These are phyloP conservation scores for Asterophora lycoperdoides DNA, from an alignment of 768 basidiomycete species.

Conservation along the genomic window DNA sequence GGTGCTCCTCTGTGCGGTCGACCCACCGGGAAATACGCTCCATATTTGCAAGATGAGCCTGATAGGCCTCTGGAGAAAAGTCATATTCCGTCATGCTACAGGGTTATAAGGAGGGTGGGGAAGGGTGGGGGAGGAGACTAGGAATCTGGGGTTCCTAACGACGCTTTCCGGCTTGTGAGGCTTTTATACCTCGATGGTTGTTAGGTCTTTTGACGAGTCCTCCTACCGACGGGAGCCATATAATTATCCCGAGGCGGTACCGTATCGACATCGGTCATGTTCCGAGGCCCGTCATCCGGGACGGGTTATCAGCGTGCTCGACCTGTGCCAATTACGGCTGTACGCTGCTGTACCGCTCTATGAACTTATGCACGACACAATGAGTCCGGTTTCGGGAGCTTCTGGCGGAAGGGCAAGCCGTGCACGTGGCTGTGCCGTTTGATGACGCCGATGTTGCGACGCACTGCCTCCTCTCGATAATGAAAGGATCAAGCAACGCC, in stretches of 20 bases:
- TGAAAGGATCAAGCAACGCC: too few relatives aligned
- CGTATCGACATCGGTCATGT: background rate
- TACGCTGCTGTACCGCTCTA: too few relatives aligned
- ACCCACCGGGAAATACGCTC: conserved; percentile 18
- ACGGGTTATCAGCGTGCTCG: background rate
- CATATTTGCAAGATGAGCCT: conserved; percentile 19
- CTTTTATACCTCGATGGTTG: conserved; percentile 11
- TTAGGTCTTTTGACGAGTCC: conserved; percentile 5
- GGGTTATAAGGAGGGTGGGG: background rate
- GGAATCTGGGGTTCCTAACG: conserved; percentile 4
- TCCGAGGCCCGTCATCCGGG: background rate
- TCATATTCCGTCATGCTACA: conserved; percentile 22
- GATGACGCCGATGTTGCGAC: too few relatives aligned
- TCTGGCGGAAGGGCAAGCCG: too few relatives aligned
- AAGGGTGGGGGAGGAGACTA: background rate
- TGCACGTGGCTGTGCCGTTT: too few relatives aligned
- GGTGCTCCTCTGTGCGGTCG: conserved; percentile 16
- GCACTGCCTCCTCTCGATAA: too few relatives aligned
- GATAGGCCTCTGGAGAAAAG: conserved; percentile 21
- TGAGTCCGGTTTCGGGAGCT: too few relatives aligned
- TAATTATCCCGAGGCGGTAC: conserved; percentile 6
- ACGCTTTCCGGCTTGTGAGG: background rate
- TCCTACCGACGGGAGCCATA: conserved; percentile 10
- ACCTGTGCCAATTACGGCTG: background rate
- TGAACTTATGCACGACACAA: background rate